A percentile compares a stretch with the other conserved stretches of the same genome.
phyloP scores from a whole-genome alignment of 495 filamentous ascomycete genomes.

The Podospora conica region DNA sequence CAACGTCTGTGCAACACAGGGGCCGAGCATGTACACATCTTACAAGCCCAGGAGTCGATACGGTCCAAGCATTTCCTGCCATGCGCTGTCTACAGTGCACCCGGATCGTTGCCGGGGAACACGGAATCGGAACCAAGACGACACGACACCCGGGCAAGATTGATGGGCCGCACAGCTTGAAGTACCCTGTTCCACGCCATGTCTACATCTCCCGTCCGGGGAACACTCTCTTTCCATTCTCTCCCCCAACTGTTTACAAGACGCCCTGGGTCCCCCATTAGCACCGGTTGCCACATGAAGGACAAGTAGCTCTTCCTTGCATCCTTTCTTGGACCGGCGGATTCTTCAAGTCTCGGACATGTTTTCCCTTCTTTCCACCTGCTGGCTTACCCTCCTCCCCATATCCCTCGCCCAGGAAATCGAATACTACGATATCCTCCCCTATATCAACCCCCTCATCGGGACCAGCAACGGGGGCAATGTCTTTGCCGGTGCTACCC shows the following conservation, averaged over 20 bases:
- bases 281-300: not conserved
- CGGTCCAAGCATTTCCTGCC: not conserved
- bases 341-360: not conserved
- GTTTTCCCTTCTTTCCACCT: conserved; percentile 10
- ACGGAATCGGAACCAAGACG: not conserved
- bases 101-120: not conserved
- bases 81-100: not conserved
- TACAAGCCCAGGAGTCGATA: not conserved
- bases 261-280: not conserved
- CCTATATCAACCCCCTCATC: conserved; percentile 51
- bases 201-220: not conserved
- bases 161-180: not conserved
- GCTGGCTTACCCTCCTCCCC: conserved; percentile 7
- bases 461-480: conserved; percentile 59
- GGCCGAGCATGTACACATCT: not conserved
- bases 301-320: not conserved
- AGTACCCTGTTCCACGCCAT: not conserved
- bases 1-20: not conserved
- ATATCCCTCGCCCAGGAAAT: conserved; percentile 13
- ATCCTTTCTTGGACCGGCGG: not conserved
- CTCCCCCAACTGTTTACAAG: not conserved
- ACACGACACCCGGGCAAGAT: not conserved
- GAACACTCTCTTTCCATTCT: not conserved
- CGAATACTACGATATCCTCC: conserved; percentile 31
- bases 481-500: conserved; percentile 68